phyloP scores from a whole-genome alignment of 768 basidiomycete genomes.

The Leccinum longicurvipes region DNA sequence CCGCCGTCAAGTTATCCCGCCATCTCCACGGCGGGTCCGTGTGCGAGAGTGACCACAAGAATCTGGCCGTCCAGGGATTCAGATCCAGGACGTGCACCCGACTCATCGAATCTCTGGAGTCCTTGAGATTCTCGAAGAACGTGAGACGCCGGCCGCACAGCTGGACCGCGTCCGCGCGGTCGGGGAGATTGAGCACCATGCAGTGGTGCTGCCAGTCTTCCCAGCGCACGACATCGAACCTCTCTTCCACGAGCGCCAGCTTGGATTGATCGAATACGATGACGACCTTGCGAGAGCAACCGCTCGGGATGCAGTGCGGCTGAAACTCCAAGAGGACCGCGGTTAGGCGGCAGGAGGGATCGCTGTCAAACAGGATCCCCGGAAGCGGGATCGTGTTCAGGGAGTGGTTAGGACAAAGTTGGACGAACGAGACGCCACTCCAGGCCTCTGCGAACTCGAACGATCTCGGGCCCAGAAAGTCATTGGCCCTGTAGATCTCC shows the following conservation, averaged over 20 bases:
- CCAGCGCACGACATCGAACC: constrained; percentile 50
- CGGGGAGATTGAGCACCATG: constrained; percentile 33
- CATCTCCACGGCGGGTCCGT: constrained; percentile 31
- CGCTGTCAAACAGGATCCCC: constrained; percentile 54
- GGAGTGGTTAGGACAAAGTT: constrained; percentile 47
- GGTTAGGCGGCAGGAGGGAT: constrained; percentile 49
- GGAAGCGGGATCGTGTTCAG: constrained; percentile 36
- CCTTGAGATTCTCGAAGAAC: constrained; percentile 30
- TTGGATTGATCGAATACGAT: constrained; percentile 54
- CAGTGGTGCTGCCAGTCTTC: constrained; percentile 47
- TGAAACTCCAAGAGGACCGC: constrained; percentile 43
- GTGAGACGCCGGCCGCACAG: constrained; percentile 30
- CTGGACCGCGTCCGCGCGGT: constrained; percentile 28
- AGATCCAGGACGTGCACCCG: constrained; percentile 31
- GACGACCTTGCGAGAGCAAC: constrained; percentile 41
- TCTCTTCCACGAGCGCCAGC: constrained; percentile 41
- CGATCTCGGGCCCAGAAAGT: constrained; percentile 16
- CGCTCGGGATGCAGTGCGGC: constrained; percentile 33
- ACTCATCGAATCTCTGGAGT: constrained; percentile 15
- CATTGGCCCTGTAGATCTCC: constrained; percentile 16
- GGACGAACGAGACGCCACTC: constrained; percentile 41
- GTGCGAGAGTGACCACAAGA: constrained; percentile 25
- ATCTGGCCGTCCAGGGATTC: constrained; percentile 26
- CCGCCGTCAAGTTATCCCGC: constrained; percentile 22
- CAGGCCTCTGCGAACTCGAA: constrained; percentile 58